Percentiles rank a stretch among this genome's conserved stretches.
These are phyloP conservation scores for Blastobotrys capitulatus DNA, from an alignment of 1,139 yeast genomes.

Conservation along the genomic window DNA sequence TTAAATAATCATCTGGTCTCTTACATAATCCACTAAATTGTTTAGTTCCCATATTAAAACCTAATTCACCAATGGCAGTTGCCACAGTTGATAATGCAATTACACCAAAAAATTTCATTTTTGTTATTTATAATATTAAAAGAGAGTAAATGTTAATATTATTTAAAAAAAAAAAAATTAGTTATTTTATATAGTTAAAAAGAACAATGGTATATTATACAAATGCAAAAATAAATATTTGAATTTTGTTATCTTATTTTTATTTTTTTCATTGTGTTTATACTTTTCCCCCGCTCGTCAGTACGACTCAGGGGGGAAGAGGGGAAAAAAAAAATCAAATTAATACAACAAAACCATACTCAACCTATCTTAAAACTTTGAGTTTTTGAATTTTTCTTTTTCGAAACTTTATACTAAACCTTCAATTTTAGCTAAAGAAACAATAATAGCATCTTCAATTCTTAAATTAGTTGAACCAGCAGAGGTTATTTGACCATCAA, in stretches of 20 bases:
- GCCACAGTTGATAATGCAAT: background rate
- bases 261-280: too few relatives aligned
- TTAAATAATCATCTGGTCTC: conserved; percentile 55
- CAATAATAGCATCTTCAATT: conserved; percentile 65
- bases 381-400: too few relatives aligned
- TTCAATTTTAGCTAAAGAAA: conserved; percentile 48
- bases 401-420: background rate
- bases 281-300: too few relatives aligned
- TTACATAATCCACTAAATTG: conserved; percentile 47
- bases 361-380: too few relatives aligned
- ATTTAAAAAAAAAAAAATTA: background rate
- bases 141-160: background rate
- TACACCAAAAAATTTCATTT: background rate
- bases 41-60: conserved; percentile 72
- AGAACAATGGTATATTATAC: background rate
- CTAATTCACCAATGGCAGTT: conserved; percentile 31
- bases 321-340: too few relatives aligned
- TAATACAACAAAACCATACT: too few relatives aligned
- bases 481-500: conserved; percentile 56
- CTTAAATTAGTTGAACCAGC: conserved; percentile 42
- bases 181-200: background rate
- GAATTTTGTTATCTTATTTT: too few relatives aligned
- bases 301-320: too few relatives aligned
- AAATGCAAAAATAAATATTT: too few relatives aligned
- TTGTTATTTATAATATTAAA: background rate